Evolutionary conservation across 2,329 filamentous ascomycete genomes (phyloP), one percentile per base, ranked within the genome.

Genomic region (Hypoxylon sp.): DNA sequence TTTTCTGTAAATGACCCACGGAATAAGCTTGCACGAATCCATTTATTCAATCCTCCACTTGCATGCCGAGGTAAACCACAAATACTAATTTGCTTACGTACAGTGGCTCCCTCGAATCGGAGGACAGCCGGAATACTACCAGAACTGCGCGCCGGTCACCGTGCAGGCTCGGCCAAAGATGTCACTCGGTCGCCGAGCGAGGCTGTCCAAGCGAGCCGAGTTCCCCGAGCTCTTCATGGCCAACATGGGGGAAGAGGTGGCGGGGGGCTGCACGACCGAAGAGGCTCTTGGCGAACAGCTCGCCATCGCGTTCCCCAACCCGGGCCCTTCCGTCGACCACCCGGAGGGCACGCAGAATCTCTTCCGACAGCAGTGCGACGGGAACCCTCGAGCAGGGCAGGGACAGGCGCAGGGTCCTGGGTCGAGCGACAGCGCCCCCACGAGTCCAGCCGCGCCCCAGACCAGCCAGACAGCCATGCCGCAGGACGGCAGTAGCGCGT

Each of bases 101-200:
- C 23, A 62, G 3, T 92, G 89, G 89, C 81, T 88, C 68, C 90
- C 90, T 58, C 58, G 69, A 0, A 88, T 86, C 40, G 70, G 89
- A 13, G 89, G 88, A 0, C 87, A 89, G 69, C 83, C 88, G 2
- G 89, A 92, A 69, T 86, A 90, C 75, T 92, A 91, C 76, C 89
- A 89, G 87, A 89, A 91, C 74, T 92, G 89, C 63, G 86, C 85
- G 1, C 85, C 87, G 0, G 74, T 91, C 53, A 80, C 79, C 2
- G 78, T 92, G 13, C 46, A 60, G 0, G 49, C 55, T 3, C 56
- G 63, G 8, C 53, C 58, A 46, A 46, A 46, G 7, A 48, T 18
- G 3, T 47, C 49, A 4, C 49, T 35, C n/a, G 31, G 56, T 9
- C 60, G 66, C 6, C 60, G 65, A 21, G 49, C 43, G n/a, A 33